A percentile compares a stretch with the other conserved stretches of the same genome.
These are phyloP conservation scores for Trichomonas tenax DNA, from an alignment of 208 protist genomes.

Conservation along the genomic window DNA sequence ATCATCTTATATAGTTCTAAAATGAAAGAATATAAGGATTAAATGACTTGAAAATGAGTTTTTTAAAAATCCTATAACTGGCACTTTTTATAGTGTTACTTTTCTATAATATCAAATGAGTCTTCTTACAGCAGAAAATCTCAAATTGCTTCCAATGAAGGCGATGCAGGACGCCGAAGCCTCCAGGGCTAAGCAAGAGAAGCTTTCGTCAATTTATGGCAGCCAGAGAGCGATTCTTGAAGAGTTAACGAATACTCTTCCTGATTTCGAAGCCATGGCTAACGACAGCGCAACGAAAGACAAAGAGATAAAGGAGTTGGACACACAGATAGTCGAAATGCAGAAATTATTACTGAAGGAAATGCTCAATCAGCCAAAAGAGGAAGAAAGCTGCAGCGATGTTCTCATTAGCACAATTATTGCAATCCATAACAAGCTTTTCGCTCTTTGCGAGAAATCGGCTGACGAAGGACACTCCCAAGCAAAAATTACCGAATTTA, in stretches of 20 bases:
- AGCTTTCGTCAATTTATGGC: background rate
- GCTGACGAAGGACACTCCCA: background rate
- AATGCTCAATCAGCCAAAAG: background rate
- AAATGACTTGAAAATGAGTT: too few relatives aligned
- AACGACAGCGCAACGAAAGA: background rate
- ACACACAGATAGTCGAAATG: background rate
- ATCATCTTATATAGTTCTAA: too few relatives aligned
- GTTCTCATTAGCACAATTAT: background rate
- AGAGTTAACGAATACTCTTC: background rate
- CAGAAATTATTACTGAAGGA: background rate
- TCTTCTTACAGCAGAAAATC: background rate
- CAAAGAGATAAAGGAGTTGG: background rate
- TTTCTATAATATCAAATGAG: background rate
- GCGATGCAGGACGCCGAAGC: background rate
- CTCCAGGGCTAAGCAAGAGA: background rate
- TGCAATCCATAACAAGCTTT: background rate
- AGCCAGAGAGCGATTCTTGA: background rate
- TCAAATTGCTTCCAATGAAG: background rate
- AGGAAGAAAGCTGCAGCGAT: background rate
- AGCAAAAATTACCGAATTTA: background rate
- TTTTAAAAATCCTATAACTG: too few relatives aligned
- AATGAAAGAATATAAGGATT: too few relatives aligned
- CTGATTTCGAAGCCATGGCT: background rate
- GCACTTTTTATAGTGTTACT: too few relatives aligned
- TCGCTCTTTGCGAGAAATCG: background rate